Conservation (phyloP, 2,329 filamentous ascomycete genomes). For the Dactylellina leptospora region DNA sequence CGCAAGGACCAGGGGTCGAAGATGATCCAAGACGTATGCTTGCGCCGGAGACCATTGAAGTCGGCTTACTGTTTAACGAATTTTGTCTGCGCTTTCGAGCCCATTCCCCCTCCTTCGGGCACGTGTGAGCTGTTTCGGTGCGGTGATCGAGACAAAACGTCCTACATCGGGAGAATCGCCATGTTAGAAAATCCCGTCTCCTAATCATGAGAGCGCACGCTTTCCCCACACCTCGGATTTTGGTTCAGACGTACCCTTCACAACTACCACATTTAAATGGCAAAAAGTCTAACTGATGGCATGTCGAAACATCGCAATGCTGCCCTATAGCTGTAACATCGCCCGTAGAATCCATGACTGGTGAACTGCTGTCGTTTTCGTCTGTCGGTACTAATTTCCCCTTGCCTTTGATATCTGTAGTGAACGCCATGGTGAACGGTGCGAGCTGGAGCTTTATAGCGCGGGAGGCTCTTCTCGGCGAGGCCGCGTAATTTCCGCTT, state of each 20-base stretch:
- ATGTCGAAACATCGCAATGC: slow-evolving; percentile 91
- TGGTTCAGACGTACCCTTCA: slow-evolving; percentile 63
- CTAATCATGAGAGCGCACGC: not conserved
- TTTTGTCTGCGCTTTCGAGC: slow-evolving; percentile 63
- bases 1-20: slow-evolving; percentile 61
- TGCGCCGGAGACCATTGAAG: slow-evolving; percentile 57
- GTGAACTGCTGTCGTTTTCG: slow-evolving; percentile 50
- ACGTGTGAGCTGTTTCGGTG: slow-evolving; percentile 80
- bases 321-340: slow-evolving; percentile 86
- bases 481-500: slow-evolving; percentile 51
- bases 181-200: not conserved
- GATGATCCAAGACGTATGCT: slow-evolving; percentile 68
- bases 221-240: not conserved
- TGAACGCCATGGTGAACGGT: slow-evolving; percentile 31
- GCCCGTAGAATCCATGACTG: slow-evolving; percentile 59
- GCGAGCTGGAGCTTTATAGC: slow-evolving; percentile 18
- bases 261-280: slow-evolving; percentile 95
- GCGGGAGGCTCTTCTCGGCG: not conserved
- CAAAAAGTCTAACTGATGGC: slow-evolving; percentile 93
- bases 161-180: slow-evolving; percentile 59
- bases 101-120: slow-evolving; percentile 70
- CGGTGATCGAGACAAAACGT: slow-evolving; percentile 96
- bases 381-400: slow-evolving; percentile 50
- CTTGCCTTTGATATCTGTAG: slow-evolving; percentile 48
- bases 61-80: slow-evolving; percentile 57